Evolutionary conservation across 2,329 filamentous ascomycete species (phyloP), one percentile per base, ranked within the genome.

Genomic region (Dactylellina parvicollis): DNA sequence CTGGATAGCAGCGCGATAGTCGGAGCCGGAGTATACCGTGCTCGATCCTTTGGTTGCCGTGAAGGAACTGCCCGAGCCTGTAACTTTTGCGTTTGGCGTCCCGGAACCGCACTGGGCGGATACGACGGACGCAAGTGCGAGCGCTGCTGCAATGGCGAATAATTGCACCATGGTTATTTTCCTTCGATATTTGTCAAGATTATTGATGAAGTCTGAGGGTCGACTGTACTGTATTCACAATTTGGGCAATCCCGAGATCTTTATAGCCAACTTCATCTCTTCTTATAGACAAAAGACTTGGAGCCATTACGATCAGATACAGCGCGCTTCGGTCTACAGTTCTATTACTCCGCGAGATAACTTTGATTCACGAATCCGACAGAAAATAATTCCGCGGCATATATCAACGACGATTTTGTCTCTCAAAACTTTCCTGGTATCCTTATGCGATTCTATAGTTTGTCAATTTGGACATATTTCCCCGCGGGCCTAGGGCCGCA

Each of bases 1-100:
- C 56, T 87, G 84, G 66, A 87, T 86, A 1, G 85, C 85, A 1
- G 82, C 81, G 10, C 80, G 82, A 78, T 87, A 87, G 80, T 86
- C 82, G 14, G 82, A 81, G 26, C 86, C 86, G 0, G 82, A 79
- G 79, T 87, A 87, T 12, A 86, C 30, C 80, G 5, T 81, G 47
- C 70, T 81, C 1, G 80, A 81, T 60, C 85, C 84, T 26, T 78
- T 80, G 9, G 78, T 82, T 7, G 84, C 83, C 0, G 80, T 82
- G 78, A 82, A 86, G 3, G 82, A 82, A 26, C 81, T 5, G 30
- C 30, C 30, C 12, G 30, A 32, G 12, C 12, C 84, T 1, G 84
- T 84, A 9, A 46, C 42, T 9, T 30, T 30, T 20, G 49, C 49
- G 22, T 55, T 24, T 10, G 49, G 49, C 18, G 28, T 36, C 20